Evolutionary conservation across 2,329 filamentous ascomycete species (phyloP), one percentile per base, ranked within the genome.

Genomic region (Lecanicillium sp.): DNA sequence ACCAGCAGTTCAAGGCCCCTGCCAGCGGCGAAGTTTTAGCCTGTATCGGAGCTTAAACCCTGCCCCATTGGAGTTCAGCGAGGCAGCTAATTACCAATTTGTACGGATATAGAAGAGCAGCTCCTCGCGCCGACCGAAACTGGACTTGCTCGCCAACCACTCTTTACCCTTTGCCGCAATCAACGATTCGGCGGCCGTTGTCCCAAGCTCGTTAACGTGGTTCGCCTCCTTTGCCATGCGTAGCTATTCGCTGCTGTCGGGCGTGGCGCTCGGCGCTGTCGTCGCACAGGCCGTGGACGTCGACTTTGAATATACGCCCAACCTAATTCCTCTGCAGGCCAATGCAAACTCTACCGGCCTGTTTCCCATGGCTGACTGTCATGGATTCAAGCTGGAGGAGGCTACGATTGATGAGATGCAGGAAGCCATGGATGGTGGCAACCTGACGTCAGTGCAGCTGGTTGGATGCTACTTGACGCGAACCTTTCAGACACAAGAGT

Each of bases 321-420:
- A 50, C 9, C 43, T 63, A 22, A 51, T 64, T 11, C 63, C 64
- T 1, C 47, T 59, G 4, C 46, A 57, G 40, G 43, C 60, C 31
- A 55, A 65, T 54, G 59, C 53, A 14, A 58, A 56, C 29, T 56
- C 63, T 4, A 39, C 51, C 2, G 43, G 54, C 11, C 49, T 68
- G 16, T 85, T 85, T 49, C 72, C 77, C 3, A 82, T 85, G 79
- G 67, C 64, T 1, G 54, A 54, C 11, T 87, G 83, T 54, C 58
- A 71, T 40, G 71, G 69, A 9, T 68, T 83, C 47, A 60, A 64
- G 34, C 63, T 86, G 13, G 78, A 84, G 56, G 82, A 86, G 54
- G 79, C 79, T 13, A 80, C 74, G 6, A 81, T 86, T 44, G 78
- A 83, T 45, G 60, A 81, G 43, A 70, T 88, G 49, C 80, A 85